A percentile compares a stretch with the other conserved stretches of the same genome.
Conservation (phyloP, 306 rosid genomes). For the Quercus bicolor region DNA sequence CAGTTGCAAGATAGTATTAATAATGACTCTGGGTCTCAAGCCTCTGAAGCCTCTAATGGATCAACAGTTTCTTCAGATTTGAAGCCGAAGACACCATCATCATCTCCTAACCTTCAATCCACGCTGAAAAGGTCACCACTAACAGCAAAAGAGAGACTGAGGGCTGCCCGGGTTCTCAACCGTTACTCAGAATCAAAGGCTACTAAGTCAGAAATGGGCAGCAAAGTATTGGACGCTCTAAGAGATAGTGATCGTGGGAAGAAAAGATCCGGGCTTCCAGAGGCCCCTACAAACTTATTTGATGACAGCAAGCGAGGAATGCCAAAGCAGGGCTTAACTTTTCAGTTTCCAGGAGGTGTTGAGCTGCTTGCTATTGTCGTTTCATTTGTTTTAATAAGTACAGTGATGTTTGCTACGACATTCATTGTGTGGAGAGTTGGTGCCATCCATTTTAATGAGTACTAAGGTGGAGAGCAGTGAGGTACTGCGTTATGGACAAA, state of each 20-base stretch:
- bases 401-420: conserved; percentile 92
- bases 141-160: conserved; percentile 78
- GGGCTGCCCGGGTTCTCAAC: conserved; percentile 70
- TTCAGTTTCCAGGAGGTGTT: conserved; percentile 71
- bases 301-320: conserved; percentile 87
- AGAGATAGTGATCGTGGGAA: conserved; percentile 81
- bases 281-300: conserved; percentile 80
- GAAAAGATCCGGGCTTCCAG: conserved; percentile 78
- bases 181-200: conserved; percentile 56
- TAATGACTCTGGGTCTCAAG: conserved; percentile 33
- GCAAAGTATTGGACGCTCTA: conserved; percentile 70
- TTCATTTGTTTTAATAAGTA: conserved; percentile 79
- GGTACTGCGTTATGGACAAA: not conserved
- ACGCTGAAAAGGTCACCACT: conserved; percentile 41
- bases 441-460: conserved; percentile 94
- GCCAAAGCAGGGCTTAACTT: conserved; percentile 67
- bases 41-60: conserved; percentile 45
- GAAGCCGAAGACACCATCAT: conserved; percentile 24
- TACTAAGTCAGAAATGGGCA: conserved; percentile 63
- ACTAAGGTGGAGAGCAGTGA: conserved; percentile 34
- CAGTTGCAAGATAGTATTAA: conserved; percentile 33
- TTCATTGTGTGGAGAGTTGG: conserved; percentile 94
- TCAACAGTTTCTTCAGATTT: conserved; percentile 26
- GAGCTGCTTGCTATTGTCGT: conserved; percentile 60
- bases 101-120: conserved; percentile 31